Evolutionary conservation across 768 basidiomycete genomes (phyloP).

Genomic region (Hericium coralloides): DNA sequence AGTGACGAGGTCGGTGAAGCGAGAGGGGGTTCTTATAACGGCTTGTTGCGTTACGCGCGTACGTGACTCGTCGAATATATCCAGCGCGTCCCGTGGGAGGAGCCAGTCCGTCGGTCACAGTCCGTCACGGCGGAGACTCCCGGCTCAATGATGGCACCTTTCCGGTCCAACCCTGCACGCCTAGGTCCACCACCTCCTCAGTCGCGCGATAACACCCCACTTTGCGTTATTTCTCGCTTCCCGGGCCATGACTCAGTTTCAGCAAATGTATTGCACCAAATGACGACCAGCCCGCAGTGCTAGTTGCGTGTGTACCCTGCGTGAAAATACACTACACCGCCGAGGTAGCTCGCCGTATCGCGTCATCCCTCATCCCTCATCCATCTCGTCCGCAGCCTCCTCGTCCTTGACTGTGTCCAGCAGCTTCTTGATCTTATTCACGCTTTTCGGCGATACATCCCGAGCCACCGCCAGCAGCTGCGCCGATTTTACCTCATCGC

Average conservation of each 20-base stretch:
- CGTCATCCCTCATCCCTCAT: slow-evolving; percentile 51
- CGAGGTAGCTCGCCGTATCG: background rate
- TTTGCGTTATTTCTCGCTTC: background rate
- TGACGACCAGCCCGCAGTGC: background rate
- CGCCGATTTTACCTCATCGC: slow-evolving; percentile 71
- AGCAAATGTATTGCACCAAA: background rate
- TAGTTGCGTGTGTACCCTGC: too few relatives aligned
- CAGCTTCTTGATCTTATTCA: slow-evolving; percentile 74
- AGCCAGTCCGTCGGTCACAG: too few relatives aligned
- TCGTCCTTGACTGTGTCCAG: slow-evolving; percentile 63
- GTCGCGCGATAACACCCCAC: background rate
- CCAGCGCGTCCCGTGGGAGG: too few relatives aligned
- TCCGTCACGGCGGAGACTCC: slow-evolving; percentile 1
- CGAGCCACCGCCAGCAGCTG: slow-evolving; percentile 84
- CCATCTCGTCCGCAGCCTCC: slow-evolving; percentile 55
- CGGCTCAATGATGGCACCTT: slow-evolving; percentile 6
- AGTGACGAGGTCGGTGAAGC: slow-evolving; percentile 6
- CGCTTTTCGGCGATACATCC: slow-evolving; percentile 89
- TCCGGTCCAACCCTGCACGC: background rate
- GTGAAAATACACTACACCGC: background rate
- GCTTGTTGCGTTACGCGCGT: slow-evolving; percentile 7
- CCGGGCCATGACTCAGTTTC: background rate
- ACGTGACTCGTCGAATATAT: slow-evolving; percentile 6
- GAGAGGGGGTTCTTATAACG: slow-evolving; percentile 31
- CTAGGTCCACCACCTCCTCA: too few relatives aligned